Evolutionary conservation across 345 rosid genomes (phyloP).

Genomic region (Aethionema arabicum): DNA sequence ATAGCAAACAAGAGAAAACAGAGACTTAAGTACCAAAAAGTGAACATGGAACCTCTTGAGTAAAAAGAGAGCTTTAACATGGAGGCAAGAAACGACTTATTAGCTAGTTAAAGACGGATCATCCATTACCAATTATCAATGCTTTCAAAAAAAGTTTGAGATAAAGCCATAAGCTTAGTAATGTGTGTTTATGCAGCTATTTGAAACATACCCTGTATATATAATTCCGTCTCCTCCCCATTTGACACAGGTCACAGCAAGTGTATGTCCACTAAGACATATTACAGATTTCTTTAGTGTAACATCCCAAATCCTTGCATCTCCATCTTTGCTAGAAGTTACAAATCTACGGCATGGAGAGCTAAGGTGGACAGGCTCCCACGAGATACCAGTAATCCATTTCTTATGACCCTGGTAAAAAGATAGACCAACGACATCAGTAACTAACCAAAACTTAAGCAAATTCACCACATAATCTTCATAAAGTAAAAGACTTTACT

Average conservation of each 20-base stretch:
- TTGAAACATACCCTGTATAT: slow-evolving; percentile 70
- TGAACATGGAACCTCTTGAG: neutral
- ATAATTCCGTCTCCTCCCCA: slow-evolving; percentile 98
- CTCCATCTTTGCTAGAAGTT: slow-evolving; percentile 97
- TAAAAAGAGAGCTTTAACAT: neutral
- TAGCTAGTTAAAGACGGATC: neutral
- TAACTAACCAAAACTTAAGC: neutral
- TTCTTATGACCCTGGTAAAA: slow-evolving; percentile 85
- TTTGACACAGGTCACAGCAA: slow-evolving; percentile 95
- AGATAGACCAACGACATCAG: slow-evolving; percentile 16
- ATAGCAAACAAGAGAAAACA: slow-evolving; percentile 4
- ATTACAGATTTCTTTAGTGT: slow-evolving; percentile 65
- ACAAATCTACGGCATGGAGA: slow-evolving; percentile 96
- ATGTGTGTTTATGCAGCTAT: neutral
- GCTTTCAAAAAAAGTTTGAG: neutral
- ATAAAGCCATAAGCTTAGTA: no score
- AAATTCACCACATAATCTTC: neutral
- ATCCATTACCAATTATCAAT: neutral
- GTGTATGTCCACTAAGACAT: slow-evolving; percentile 83
- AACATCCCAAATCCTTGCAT: slow-evolving; percentile 95
- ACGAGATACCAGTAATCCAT: slow-evolving; percentile 96
- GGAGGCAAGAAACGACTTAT: neutral
- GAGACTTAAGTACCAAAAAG: neutral
- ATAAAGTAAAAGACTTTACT: slow-evolving; percentile 40
- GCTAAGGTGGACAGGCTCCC: slow-evolving; percentile 93